Evolutionary conservation across 2,329 filamentous ascomycete species (phyloP).

Genomic region (Diaporthe sp.): DNA sequence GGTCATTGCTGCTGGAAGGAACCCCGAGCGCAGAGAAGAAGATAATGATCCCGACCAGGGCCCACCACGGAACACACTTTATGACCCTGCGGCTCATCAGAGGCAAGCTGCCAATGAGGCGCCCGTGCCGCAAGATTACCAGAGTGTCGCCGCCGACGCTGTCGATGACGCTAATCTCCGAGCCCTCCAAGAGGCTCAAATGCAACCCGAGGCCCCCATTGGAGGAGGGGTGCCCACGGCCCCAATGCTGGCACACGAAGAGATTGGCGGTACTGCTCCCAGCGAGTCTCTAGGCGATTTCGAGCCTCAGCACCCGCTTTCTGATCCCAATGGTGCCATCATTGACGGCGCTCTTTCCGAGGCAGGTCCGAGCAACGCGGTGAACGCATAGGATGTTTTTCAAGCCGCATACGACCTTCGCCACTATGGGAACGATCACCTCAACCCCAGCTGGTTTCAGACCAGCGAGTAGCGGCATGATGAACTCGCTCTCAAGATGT

Average conservation of each 20-base stretch:
- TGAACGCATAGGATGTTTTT: constrained; percentile 25
- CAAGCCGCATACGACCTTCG: constrained; percentile 11
- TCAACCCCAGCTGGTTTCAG: neutral
- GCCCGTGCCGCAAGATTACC: constrained; percentile 7
- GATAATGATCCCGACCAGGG: constrained; percentile 59
- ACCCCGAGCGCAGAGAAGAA: constrained; percentile 62
- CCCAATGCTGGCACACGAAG: constrained; percentile 38
- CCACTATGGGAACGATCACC: neutral
- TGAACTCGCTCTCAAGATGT: neutral
- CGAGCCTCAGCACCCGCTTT: constrained; percentile 20
- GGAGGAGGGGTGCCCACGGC: constrained; percentile 30
- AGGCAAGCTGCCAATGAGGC: constrained; percentile 11
- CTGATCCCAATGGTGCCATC: neutral
- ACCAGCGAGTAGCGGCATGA: neutral
- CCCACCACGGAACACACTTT: constrained; percentile 55
- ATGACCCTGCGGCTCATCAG: constrained; percentile 13
- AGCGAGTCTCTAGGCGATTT: constrained; percentile 37
- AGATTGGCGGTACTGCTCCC: constrained; percentile 4
- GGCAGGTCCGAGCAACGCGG: constrained; percentile 33
- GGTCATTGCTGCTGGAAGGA: constrained; percentile 60
- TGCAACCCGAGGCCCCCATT: constrained; percentile 36
- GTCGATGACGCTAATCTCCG: constrained; percentile 31
- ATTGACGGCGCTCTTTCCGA: constrained; percentile 28
- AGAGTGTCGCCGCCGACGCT: constrained; percentile 20
- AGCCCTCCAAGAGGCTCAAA: constrained; percentile 39